Percentiles rank a stretch among this genome's conserved stretches.
Evolutionary conservation across 2,329 filamentous ascomycete genomes (phyloP).

Genomic region (Sclerotinia trifoliorum): DNA sequence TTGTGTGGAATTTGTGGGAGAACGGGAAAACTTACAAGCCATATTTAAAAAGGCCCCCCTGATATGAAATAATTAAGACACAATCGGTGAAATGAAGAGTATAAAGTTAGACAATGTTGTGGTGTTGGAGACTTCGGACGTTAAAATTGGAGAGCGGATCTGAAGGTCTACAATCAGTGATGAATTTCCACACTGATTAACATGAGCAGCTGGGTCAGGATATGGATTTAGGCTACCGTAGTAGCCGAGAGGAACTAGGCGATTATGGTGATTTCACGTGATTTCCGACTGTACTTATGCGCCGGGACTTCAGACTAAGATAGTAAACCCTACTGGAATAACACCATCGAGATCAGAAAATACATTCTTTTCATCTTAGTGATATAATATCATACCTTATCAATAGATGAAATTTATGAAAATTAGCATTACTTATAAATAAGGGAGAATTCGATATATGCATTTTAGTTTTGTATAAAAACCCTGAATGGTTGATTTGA

Average conservation of each 20-base stretch:
- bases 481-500: neutral
- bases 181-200: slow-evolving; percentile 14
- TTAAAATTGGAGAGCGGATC: slow-evolving; percentile 26
- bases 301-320: neutral
- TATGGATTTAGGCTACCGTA: neutral
- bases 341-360: neutral
- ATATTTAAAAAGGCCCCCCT: slow-evolving; percentile 38
- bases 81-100: slow-evolving; percentile 26
- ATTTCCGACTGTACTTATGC: neutral
- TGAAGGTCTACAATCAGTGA: slow-evolving; percentile 17
- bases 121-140: slow-evolving; percentile 24
- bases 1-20: slow-evolving; percentile 22
- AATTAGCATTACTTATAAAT: neutral
- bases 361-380: too few relatives aligned
- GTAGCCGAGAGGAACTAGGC: slow-evolving; percentile 1
- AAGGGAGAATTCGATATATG: accelerated
- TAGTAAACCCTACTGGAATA: neutral
- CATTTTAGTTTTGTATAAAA: neutral
- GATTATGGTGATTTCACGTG: neutral
- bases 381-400: neutral
- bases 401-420: neutral
- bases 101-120: slow-evolving; percentile 22
- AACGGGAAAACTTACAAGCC: slow-evolving; percentile 43
- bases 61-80: slow-evolving; percentile 27
- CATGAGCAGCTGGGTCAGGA: slow-evolving; percentile 14